Conservation (phyloP, 257 asterid species). For the Solanum gandarillasii region DNA sequence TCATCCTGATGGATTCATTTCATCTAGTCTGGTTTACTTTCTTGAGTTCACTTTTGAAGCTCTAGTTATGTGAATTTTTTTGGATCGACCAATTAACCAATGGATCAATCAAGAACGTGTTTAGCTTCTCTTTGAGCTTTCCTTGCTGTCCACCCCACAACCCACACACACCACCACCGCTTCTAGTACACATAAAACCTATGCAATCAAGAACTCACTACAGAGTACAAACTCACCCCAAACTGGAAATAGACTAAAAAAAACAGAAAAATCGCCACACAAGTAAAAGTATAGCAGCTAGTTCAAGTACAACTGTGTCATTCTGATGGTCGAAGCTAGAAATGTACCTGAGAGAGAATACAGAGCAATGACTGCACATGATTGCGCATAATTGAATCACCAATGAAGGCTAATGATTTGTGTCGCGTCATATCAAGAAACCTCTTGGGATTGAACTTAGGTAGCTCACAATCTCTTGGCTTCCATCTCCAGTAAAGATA, state of each 20-base stretch:
- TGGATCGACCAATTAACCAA: neutral
- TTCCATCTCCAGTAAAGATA: slow-evolving; percentile 33
- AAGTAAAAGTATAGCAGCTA: neutral
- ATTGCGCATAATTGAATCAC: slow-evolving; percentile 63
- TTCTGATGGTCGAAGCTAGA: neutral
- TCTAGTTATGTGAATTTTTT: too few relatives aligned
- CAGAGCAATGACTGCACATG: slow-evolving; percentile 70
- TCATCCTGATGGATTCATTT: too few relatives aligned
- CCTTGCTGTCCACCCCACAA: neutral
- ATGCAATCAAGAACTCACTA: neutral
- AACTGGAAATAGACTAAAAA: neutral
- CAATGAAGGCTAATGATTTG: slow-evolving; percentile 64
- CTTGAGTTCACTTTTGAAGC: too few relatives aligned
- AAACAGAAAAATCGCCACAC: neutral
- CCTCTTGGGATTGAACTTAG: slow-evolving; percentile 9
- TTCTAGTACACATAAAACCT: neutral
- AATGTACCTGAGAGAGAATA: slow-evolving; percentile 30
- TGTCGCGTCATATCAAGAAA: slow-evolving; percentile 20
- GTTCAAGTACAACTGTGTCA: neutral
- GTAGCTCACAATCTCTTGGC: slow-evolving; percentile 21
- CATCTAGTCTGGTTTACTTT: too few relatives aligned
- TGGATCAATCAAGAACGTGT: neutral
- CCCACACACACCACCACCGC: neutral
- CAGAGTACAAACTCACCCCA: neutral
- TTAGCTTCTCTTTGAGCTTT: neutral